Evolutionary conservation across 805 yeast species (phyloP).

Genomic region (Candida oleophila): DNA sequence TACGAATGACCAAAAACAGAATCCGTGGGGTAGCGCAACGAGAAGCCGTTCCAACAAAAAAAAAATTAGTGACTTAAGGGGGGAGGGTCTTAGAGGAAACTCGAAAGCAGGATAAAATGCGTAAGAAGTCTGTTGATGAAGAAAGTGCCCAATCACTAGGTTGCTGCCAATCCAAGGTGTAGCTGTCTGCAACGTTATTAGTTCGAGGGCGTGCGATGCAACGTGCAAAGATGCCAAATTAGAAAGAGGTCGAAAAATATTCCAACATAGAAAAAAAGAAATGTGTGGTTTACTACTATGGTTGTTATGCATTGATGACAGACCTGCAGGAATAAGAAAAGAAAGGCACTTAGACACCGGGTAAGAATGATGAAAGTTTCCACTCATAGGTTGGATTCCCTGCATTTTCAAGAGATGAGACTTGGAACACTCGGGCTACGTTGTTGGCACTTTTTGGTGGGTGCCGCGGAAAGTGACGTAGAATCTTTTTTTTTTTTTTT

Average conservation of each 20-base stretch:
- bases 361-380: no score
- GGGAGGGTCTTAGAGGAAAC: no score
- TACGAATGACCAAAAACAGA: not conserved
- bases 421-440: not conserved
- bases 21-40: not conserved
- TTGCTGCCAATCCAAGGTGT: not conserved
- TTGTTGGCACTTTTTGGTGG: constrained; percentile 1
- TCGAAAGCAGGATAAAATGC: no score
- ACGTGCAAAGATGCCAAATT: not conserved
- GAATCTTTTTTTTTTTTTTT: not conserved
- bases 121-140: not conserved
- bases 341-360: no score
- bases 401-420: not conserved
- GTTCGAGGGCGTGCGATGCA: not conserved
- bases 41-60: not conserved
- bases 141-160: not conserved
- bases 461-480: not conserved
- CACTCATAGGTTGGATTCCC: no score
- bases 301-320: no score
- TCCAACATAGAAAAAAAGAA: not conserved
- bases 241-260: not conserved
- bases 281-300: no score
- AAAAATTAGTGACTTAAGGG: no score
- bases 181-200: not conserved
- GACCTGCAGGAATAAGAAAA: no score